Evolutionary conservation across 177 flowering plant species (phyloP), one percentile per base, ranked within the genome.

Genomic region (Vitis hybrid): DNA sequence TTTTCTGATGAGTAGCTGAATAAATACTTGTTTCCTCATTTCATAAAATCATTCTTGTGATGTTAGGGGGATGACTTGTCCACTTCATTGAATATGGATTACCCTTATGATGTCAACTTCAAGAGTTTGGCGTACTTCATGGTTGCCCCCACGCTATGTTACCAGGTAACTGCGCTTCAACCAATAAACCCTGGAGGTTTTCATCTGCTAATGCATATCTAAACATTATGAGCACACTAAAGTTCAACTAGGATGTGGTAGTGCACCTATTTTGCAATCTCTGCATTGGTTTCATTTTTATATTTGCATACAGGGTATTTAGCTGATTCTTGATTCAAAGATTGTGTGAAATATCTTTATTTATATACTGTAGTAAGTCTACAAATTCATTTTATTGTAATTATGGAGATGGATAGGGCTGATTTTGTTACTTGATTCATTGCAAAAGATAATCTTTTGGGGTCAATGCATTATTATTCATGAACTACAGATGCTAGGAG

Each of bases 111-210:
- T 68, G 83, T 83, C 62, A 87, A 67, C 79, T 81, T 96, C 77
- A 83, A 82, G 79, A 87, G 85, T 79, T 84, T 96, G 88, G 88
- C 67, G 12, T 96, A 96, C 80, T 96, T 96, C 83, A 92, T 93
- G 90, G 86, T 90, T 75, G 97, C 98, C 77, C 99, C 99, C 18
- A 93, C 99, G 55, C 75, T 95, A 69, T 93, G 99, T 77, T 95
- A 95, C 80, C 99, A 95, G 97, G 99, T 95, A 82, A 51, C 2
- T 48, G 18, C 48, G 27, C 21, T 18, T 64, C 6, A 19, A 62
- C n/a, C 30, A 17, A 35, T 50, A 55, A 56, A 27, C 13, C 52
- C 17, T 4, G 18, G 35, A 30, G 13, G 15, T 19, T 52, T 27
- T 32, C 60, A 35, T 52, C 17, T 70, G 1, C 12, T 32, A 46